These are phyloP conservation scores for Fusarium buharicum DNA, from an alignment of 2,329 filamentous ascomycete species.

Conservation along the genomic window DNA sequence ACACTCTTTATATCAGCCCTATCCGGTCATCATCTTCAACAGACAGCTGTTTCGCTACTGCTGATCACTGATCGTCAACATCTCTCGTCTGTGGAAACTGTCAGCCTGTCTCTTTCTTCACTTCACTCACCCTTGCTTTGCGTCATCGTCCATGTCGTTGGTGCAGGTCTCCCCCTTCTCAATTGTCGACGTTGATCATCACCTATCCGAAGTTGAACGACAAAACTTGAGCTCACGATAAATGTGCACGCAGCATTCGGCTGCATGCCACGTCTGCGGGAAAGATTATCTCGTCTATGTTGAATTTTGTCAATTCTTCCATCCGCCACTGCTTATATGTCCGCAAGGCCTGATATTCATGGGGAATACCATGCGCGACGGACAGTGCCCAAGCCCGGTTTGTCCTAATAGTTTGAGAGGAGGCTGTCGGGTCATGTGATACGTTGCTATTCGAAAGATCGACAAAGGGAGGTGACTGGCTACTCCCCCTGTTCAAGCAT, in stretches of 20 bases:
- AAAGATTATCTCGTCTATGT: slow-evolving; percentile 69
- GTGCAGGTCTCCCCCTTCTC: slow-evolving; percentile 31
- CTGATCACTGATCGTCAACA: slow-evolving; percentile 4
- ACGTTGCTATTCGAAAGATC: slow-evolving; percentile 12
- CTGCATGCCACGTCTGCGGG: slow-evolving; percentile 68
- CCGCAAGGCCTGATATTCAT: slow-evolving; percentile 55
- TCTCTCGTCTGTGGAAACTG: slow-evolving; percentile 12
- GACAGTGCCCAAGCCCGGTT: slow-evolving; percentile 67
- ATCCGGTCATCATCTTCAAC: slow-evolving; percentile 32
- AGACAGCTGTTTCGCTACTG: slow-evolving; percentile 12
- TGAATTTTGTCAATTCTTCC: slow-evolving; percentile 64
- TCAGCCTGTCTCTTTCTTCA: slow-evolving; percentile 10
- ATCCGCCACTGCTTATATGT: slow-evolving; percentile 60
- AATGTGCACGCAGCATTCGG: slow-evolving; percentile 69
- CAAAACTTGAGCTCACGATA: slow-evolving; percentile 52
- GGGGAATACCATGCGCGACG: slow-evolving; percentile 61
- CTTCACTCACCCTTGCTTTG: slow-evolving; percentile 11
- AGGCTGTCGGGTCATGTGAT: slow-evolving; percentile 65
- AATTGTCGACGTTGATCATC: slow-evolving; percentile 22
- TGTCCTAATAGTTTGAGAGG: slow-evolving; percentile 68
- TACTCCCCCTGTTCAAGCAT: slow-evolving; percentile 14
- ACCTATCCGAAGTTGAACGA: slow-evolving; percentile 33
- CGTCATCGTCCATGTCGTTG: slow-evolving; percentile 41
- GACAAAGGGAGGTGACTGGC: slow-evolving; percentile 16
- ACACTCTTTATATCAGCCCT: slow-evolving; percentile 47